Conservation (phyloP, 306 rosid genomes). For the Cucurbita moschata region DNA sequence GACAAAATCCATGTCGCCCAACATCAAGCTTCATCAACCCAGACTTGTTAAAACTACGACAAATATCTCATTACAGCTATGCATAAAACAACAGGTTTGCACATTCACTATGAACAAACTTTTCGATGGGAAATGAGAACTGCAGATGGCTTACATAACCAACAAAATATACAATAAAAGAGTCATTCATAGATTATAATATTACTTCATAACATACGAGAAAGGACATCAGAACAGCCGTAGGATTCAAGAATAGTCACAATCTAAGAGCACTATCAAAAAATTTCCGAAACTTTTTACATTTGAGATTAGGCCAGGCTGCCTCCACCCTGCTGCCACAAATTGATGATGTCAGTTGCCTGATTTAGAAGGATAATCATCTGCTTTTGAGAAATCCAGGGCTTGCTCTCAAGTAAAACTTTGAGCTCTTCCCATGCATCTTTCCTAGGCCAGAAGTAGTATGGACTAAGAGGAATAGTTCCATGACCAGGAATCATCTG, state of each 20-base stretch:
- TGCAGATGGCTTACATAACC: neutral
- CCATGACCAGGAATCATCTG: constrained; percentile 78
- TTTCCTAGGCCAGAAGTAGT: constrained; percentile 96
- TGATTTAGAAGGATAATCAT: constrained; percentile 98
- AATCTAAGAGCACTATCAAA: neutral
- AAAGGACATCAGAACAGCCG: neutral
- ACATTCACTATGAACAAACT: neutral
- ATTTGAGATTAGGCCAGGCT: constrained; percentile 34
- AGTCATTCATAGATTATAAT: neutral
- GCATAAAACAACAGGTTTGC: neutral
- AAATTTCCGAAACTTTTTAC: neutral
- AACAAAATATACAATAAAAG: neutral
- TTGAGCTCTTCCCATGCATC: constrained; percentile 99
- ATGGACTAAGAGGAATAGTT: constrained; percentile 79
- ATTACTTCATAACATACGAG: neutral
- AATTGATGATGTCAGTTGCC: constrained; percentile 88
- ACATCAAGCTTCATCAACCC: no score
- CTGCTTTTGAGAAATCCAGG: constrained; percentile 96
- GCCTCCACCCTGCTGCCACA: constrained; percentile 99
- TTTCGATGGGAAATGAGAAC: neutral
- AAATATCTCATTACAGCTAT: no score
- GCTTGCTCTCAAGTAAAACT: constrained; percentile 81
- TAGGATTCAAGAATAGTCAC: neutral
- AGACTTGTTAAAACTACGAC: neutral
- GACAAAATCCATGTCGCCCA: neutral